Evolutionary conservation across 805 yeast species (phyloP).

Genomic region (Metschnikowia lunata): DNA sequence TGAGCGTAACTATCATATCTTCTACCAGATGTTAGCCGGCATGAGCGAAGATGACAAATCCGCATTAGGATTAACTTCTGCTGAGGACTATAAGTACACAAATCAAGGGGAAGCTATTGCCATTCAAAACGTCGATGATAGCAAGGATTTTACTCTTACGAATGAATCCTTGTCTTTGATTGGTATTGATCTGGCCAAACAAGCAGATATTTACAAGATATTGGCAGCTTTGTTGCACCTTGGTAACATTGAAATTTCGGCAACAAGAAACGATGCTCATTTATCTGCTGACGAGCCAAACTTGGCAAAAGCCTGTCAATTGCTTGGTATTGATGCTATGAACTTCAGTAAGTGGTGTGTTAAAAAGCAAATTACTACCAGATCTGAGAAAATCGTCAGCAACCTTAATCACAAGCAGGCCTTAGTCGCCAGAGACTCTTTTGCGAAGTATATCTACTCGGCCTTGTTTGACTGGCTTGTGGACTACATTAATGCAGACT

Average conservation of each 20-base stretch:
- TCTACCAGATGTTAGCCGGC: conserved; percentile 85
- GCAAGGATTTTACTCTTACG: conserved; percentile 70
- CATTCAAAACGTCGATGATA: conserved; percentile 79
- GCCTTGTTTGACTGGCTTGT: conserved; percentile 96
- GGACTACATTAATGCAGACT: conserved; percentile 70
- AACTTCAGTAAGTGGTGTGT: conserved; percentile 85
- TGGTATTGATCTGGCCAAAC: conserved; percentile 61
- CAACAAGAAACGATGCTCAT: conserved; percentile 79
- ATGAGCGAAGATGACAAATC: conserved; percentile 51
- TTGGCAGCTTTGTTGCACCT: conserved; percentile 87
- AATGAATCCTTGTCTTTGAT: conserved; percentile 72
- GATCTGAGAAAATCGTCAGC: conserved; percentile 86
- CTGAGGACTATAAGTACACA: conserved; percentile 72
- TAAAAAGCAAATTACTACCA: conserved; percentile 87
- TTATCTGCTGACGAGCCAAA: conserved; percentile 84
- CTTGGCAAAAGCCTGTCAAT: conserved; percentile 73
- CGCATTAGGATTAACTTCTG: conserved; percentile 55
- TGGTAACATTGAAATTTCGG: conserved; percentile 85
- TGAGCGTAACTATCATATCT: conserved; percentile 95
- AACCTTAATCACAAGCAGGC: conserved; percentile 82
- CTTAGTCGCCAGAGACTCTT: conserved; percentile 91
- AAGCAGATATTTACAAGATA: conserved; percentile 65
- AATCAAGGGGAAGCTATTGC: conserved; percentile 81
- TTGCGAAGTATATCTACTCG: conserved; percentile 88
- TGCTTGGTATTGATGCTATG: conserved; percentile 72